Conservation (phyloP, 257 asterid genomes). For the Forsythia viridissima region DNA sequence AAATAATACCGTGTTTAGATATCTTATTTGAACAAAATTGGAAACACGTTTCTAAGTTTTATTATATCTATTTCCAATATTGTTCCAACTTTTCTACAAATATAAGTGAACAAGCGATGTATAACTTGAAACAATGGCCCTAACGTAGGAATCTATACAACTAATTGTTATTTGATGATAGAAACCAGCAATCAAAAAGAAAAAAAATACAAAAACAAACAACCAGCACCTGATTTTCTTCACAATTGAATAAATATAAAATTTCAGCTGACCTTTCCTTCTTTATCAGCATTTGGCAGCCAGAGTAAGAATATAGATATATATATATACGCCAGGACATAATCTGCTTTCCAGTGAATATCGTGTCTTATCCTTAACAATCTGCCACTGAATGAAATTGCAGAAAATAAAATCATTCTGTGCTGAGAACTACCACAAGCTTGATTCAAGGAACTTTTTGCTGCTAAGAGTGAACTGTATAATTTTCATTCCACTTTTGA, state of each 20-base stretch:
- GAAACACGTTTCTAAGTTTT: background rate
- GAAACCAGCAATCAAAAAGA: slow-evolving; percentile 13
- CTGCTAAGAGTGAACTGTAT: background rate
- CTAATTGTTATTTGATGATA: slow-evolving; percentile 12
- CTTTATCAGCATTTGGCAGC: background rate
- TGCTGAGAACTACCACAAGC: slow-evolving; percentile 1
- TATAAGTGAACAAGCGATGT: background rate
- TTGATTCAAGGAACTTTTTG: background rate
- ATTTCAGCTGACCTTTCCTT: background rate
- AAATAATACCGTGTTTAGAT: no score
- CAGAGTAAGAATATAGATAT: background rate
- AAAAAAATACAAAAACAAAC: slow-evolving; percentile 11
- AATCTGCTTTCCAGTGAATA: background rate
- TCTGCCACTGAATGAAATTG: slow-evolving; percentile 21
- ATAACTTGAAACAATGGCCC: background rate
- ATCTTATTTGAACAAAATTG: background rate
- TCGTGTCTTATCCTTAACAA: slow-evolving; percentile 22
- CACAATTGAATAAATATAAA: background rate
- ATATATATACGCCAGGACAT: background rate
- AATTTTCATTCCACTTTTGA: background rate
- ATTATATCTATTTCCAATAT: background rate
- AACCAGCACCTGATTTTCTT: slow-evolving; percentile 12
- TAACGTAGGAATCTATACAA: slow-evolving; percentile 11
- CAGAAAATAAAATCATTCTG: slow-evolving; percentile 16
- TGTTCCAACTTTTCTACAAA: slow-evolving; percentile 9